phyloP scores from a whole-genome alignment of 257 asterid species.

The Nicotiana paniculata region DNA sequence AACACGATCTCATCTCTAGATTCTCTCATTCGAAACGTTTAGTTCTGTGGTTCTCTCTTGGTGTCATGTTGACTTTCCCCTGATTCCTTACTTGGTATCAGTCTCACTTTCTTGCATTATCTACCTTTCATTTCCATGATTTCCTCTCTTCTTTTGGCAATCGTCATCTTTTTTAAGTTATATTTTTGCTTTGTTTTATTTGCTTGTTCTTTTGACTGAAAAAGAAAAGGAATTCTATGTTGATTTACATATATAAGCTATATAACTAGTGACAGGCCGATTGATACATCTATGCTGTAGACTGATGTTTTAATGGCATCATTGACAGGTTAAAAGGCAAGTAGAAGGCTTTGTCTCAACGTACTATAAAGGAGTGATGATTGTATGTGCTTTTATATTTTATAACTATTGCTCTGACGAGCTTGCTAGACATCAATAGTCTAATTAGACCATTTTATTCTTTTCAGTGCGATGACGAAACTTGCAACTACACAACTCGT shows the following conservation, averaged over 20 bases:
- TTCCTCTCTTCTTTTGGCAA: neutral
- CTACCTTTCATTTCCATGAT: neutral
- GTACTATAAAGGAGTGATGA: constrained; percentile 81
- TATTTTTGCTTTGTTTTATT: neutral
- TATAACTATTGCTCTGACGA: constrained; percentile 14
- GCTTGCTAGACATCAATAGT: neutral
- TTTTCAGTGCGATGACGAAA: constrained; percentile 90
- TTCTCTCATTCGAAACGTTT: neutral
- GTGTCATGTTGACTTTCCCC: neutral
- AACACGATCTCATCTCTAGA: neutral
- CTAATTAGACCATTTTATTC: neutral
- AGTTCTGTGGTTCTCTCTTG: neutral
- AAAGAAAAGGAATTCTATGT: neutral
- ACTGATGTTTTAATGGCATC: neutral
- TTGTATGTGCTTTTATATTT: constrained; percentile 39
- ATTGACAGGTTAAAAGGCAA: constrained; percentile 75
- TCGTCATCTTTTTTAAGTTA: neutral
- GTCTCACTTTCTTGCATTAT: neutral
- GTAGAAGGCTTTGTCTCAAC: constrained; percentile 64
- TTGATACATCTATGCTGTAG: neutral
- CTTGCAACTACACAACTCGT: constrained; percentile 76
- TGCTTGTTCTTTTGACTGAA: neutral
- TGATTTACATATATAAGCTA: neutral
- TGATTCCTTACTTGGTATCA: neutral
- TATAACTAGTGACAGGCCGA: neutral